Evolutionary conservation across 352 stramenopile genomes (phyloP).

Genomic region (Globisporangium cylindrosporum): DNA sequence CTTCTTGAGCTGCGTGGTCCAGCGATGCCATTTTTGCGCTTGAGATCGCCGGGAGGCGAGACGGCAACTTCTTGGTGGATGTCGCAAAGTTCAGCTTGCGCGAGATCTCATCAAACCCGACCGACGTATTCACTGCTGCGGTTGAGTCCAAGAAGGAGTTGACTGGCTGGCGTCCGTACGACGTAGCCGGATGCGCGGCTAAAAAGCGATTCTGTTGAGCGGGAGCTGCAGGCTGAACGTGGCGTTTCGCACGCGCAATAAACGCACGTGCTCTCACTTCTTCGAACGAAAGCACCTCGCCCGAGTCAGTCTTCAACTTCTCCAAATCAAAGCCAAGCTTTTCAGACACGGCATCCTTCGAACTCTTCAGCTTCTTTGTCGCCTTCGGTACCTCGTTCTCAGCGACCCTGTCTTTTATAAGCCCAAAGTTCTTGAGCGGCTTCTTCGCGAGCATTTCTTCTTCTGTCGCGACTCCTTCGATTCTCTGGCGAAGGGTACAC

Average conservation of each 20-base stretch:
- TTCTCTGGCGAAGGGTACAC: slow-evolving; percentile 66
- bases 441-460: slow-evolving; percentile 73
- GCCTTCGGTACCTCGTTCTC: not conserved
- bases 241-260: slow-evolving; percentile 14
- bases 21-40: slow-evolving; percentile 19
- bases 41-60: slow-evolving; percentile 7
- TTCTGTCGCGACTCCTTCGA: slow-evolving; percentile 66
- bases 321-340: slow-evolving; percentile 42
- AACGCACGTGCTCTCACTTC: slow-evolving; percentile 58
- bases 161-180: not conserved
- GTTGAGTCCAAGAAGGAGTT: slow-evolving; percentile 23
- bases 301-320: slow-evolving; percentile 33
- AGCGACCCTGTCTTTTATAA: not conserved
- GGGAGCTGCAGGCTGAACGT: not conserved
- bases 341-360: slow-evolving; percentile 23
- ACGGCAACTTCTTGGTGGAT: slow-evolving; percentile 17
- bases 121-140: slow-evolving; percentile 9
- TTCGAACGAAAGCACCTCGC: slow-evolving; percentile 73
- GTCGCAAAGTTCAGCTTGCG: slow-evolving; percentile 25
- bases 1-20: slow-evolving; percentile 58
- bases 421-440: slow-evolving; percentile 73
- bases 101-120: slow-evolving; percentile 16
- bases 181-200: not conserved
- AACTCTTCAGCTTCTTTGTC: slow-evolving; percentile 20
- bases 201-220: slow-evolving; percentile 28